A percentile compares a stretch with the other conserved stretches of the same genome.
These are phyloP conservation scores for Desmodesmus armatus DNA, from an alignment of 139 green algal species.

Conservation along the genomic window DNA sequence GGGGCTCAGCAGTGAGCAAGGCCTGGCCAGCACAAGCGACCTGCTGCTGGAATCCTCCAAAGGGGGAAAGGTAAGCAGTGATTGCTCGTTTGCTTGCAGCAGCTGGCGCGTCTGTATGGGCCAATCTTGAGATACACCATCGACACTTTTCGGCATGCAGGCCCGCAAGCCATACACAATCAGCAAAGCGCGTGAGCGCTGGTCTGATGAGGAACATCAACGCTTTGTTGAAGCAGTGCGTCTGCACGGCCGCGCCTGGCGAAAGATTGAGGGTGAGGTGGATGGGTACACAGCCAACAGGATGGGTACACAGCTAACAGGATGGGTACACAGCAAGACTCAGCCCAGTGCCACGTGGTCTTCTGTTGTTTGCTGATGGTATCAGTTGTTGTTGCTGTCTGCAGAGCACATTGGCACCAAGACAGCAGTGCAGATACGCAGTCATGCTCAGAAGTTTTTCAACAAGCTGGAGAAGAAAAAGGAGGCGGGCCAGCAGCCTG, in stretches of 20 bases:
- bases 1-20: too few species aligned
- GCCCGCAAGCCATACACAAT: conserved; percentile 84
- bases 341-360: background rate
- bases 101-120: too few species aligned
- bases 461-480: conserved; percentile 71
- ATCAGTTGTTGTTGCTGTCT: background rate
- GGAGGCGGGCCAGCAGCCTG: conserved; percentile 10
- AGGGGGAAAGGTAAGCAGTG: too few species aligned
- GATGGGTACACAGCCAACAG: too few species aligned
- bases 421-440: conserved; percentile 95
- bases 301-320: too few species aligned
- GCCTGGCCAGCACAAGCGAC: too few species aligned
- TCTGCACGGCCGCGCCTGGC: conserved; percentile 72
- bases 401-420: conserved; percentile 96
- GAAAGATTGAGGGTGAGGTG: conserved; percentile 68
- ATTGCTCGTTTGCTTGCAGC: too few species aligned
- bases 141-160: too few species aligned
- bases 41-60: too few species aligned
- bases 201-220: conserved; percentile 92
- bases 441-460: conserved; percentile 97
- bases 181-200: conserved; percentile 83
- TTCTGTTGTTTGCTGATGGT: background rate
- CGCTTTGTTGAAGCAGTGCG: conserved; percentile 91
- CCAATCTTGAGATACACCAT: too few species aligned
- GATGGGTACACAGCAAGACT: too few species aligned